Conservation (phyloP, 192 early-diverging fungal genomes). For the Gamsiella multidivaricata region DNA sequence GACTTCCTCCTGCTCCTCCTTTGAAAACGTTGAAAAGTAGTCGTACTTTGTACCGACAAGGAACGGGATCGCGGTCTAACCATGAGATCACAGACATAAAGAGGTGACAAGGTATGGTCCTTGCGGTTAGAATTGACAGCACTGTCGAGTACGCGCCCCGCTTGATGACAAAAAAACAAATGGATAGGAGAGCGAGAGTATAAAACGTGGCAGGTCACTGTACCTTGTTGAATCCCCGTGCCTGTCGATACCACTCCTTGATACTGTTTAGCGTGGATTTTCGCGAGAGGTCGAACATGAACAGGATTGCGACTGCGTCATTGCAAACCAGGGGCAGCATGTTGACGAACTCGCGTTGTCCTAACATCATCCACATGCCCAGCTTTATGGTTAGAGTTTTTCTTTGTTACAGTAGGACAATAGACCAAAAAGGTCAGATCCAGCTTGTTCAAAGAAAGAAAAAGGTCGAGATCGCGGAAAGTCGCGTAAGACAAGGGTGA, state of each 20-base stretch:
- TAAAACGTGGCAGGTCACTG: neutral
- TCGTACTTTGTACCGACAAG: slow-evolving; percentile 97
- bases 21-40: slow-evolving; percentile 84
- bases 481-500: too few species aligned
- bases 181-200: neutral
- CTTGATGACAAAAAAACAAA: neutral
- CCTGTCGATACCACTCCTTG: slow-evolving; percentile 97
- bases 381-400: slow-evolving; percentile 26
- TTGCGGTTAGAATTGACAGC: too few species aligned
- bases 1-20: slow-evolving; percentile 93
- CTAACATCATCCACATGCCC: slow-evolving; percentile 51
- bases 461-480: neutral
- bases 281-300: slow-evolving; percentile 95
- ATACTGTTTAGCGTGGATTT: slow-evolving; percentile 93
- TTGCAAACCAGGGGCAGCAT: slow-evolving; percentile 98
- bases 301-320: slow-evolving; percentile 94
- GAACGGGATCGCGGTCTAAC: slow-evolving; percentile 90
- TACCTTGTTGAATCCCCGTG: slow-evolving; percentile 94
- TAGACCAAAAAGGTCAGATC: neutral
- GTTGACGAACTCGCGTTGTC: slow-evolving; percentile 95
- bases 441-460: too few species aligned
- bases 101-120: too few species aligned
- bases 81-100: too few species aligned
- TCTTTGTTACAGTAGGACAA: neutral
- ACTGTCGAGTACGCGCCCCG: too few species aligned